phyloP scores from a whole-genome alignment of 805 yeast genomes.

The Candida sakaeoensis region DNA sequence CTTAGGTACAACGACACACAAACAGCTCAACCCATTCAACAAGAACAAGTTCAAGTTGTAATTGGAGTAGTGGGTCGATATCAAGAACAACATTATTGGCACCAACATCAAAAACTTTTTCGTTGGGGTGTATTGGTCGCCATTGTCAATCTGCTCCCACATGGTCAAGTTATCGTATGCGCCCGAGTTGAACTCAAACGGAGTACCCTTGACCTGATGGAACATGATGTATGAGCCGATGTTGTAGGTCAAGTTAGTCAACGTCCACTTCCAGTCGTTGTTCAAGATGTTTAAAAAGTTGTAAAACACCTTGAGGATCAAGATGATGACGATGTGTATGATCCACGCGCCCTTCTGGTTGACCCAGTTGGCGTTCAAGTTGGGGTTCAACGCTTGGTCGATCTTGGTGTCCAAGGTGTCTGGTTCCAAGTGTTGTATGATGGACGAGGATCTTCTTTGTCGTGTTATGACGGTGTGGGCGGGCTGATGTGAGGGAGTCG shows the following conservation, averaged over 20 bases:
- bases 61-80: constrained; percentile 85
- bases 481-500: constrained; percentile 24
- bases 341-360: constrained; percentile 96
- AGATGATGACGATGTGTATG: constrained; percentile 80
- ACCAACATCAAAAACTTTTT: constrained; percentile 89
- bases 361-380: constrained; percentile 95
- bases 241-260: constrained; percentile 86
- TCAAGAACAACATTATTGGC: constrained; percentile 83
- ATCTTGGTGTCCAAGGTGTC: constrained; percentile 88
- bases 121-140: constrained; percentile 95
- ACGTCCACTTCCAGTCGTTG: constrained; percentile 86
- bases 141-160: constrained; percentile 98
- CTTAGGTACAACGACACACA: constrained; percentile 88
- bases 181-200: constrained; percentile 94
- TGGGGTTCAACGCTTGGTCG: constrained; percentile 85
- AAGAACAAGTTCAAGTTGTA: constrained; percentile 78
- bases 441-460: constrained; percentile 76
- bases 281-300: constrained; percentile 78
- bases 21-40: constrained; percentile 74
- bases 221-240: constrained; percentile 94
- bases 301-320: constrained; percentile 68
- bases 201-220: constrained; percentile 94
- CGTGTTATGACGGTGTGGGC: constrained; percentile 25
- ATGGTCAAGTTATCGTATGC: constrained; percentile 93
- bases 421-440: constrained; percentile 88